Percentiles rank a stretch among this genome's conserved stretches.
These are phyloP conservation scores for Tuber calosporum DNA, from an alignment of 495 filamentous ascomycete genomes.

Conservation along the genomic window DNA sequence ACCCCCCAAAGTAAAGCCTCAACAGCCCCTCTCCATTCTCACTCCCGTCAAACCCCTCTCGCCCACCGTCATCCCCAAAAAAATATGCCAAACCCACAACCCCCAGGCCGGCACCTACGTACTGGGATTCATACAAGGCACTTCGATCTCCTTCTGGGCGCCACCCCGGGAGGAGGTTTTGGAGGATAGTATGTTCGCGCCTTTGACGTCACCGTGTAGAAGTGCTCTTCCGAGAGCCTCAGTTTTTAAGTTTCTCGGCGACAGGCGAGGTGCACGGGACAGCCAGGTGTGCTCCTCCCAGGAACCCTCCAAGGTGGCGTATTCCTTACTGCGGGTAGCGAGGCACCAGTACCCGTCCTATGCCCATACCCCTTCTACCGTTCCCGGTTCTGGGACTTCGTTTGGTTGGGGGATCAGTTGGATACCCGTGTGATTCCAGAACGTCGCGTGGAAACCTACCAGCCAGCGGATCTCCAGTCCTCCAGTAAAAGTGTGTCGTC, in stretches of 20 bases:
- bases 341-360: conserved; percentile 49
- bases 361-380: conserved; percentile 43
- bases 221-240: conserved; percentile 43
- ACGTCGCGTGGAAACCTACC: conserved; percentile 45
- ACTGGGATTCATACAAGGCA: conserved; percentile 50
- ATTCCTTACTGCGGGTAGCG: conserved; percentile 45
- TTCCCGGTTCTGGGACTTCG: conserved; percentile 34
- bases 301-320: conserved; percentile 26
- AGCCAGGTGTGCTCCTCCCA: conserved; percentile 43
- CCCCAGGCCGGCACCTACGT: conserved; percentile 46
- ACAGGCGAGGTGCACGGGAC: conserved; percentile 31
- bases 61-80: conserved; percentile 34
- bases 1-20: conserved; percentile 41
- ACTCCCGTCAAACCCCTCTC: conserved; percentile 33
- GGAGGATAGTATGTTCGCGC: conserved; percentile 42
- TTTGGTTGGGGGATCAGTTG: conserved; percentile 42
- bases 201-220: conserved; percentile 49
- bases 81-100: conserved; percentile 49
- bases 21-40: conserved; percentile 44
- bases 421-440: conserved; percentile 32
- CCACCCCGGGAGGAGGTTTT: not conserved
- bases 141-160: conserved; percentile 23
- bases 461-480: conserved; percentile 45
- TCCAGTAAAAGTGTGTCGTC: conserved; percentile 41
- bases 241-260: conserved; percentile 38